Evolutionary conservation across 2,329 filamentous ascomycete species (phyloP).

Genomic region (Iodosphaeria phyllophila): DNA sequence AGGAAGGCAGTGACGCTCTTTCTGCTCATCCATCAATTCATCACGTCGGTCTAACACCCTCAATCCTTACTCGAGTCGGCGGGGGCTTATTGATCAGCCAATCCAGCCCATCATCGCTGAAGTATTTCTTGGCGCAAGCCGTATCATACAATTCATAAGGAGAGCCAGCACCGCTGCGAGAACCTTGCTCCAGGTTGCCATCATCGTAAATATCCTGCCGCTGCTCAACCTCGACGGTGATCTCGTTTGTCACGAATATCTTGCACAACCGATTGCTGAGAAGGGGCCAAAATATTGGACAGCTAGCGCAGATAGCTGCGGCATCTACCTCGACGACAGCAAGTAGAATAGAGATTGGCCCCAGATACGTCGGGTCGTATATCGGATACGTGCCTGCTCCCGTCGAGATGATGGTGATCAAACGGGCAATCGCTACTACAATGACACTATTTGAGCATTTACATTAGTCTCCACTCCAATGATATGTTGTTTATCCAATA

Average conservation of each 20-base stretch:
- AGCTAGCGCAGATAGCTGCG: slow-evolving; percentile 10
- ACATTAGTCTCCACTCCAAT: not conserved
- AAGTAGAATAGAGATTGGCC: slow-evolving; percentile 9
- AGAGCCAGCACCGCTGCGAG: too few species aligned
- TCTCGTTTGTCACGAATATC: slow-evolving; percentile 12
- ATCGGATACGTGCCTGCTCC: slow-evolving; percentile 12
- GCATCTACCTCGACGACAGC: slow-evolving; percentile 10
- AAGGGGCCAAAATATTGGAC: slow-evolving; percentile 13
- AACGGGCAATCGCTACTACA: slow-evolving; percentile 13
- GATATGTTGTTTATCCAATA: not conserved
- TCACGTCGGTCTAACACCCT: too few species aligned
- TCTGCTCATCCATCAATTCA: too few species aligned
- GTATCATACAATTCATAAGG: too few species aligned
- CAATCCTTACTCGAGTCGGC: too few species aligned
- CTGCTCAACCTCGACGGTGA: too few species aligned
- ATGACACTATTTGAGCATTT: slow-evolving; percentile 8
- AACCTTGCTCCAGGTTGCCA: too few species aligned
- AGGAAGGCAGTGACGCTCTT: too few species aligned
- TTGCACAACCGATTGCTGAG: slow-evolving; percentile 9
- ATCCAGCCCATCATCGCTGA: too few species aligned
- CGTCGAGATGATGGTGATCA: slow-evolving; percentile 12
- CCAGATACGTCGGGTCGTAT: slow-evolving; percentile 16
- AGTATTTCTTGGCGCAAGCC: too few species aligned
- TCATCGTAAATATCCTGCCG: too few species aligned
- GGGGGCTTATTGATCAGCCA: too few species aligned